Evolutionary conservation across 345 rosid genomes (phyloP).

Genomic region (Abelmoschus esculentus): DNA sequence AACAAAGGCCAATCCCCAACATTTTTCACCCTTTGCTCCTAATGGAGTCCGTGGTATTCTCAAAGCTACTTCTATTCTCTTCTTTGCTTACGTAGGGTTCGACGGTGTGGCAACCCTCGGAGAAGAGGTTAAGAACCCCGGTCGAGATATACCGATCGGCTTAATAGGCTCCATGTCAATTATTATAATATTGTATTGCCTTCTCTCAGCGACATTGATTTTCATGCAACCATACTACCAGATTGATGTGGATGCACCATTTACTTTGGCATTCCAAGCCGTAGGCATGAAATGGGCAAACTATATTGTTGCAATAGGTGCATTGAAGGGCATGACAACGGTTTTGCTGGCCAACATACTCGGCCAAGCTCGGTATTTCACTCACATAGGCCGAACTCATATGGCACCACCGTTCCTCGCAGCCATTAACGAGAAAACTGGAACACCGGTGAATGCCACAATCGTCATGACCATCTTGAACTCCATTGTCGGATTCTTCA

Average conservation of each 20-base stretch:
- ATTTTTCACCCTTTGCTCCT: constrained; percentile 38
- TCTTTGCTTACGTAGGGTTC: constrained; percentile 61
- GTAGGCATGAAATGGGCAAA: constrained; percentile 56
- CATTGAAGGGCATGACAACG: constrained; percentile 66
- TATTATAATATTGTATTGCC: constrained; percentile 31
- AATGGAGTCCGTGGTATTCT: constrained; percentile 42
- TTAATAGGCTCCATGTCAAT: constrained; percentile 56
- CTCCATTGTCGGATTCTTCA: constrained; percentile 43
- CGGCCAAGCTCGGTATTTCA: constrained; percentile 58
- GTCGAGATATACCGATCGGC: constrained; percentile 53
- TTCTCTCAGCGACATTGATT: constrained; percentile 33
- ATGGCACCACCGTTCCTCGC: constrained; percentile 61
- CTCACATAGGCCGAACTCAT: constrained; percentile 59
- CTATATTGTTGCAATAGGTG: constrained; percentile 56
- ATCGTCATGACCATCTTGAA: constrained; percentile 41
- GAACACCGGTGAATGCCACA: constrained; percentile 50
- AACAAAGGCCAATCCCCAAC: constrained; percentile 27
- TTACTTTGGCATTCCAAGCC: constrained; percentile 43
- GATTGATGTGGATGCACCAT: constrained; percentile 52
- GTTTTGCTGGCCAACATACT: constrained; percentile 39
- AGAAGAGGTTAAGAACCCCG: constrained; percentile 59
- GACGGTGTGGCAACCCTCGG: constrained; percentile 57
- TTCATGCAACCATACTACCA: constrained; percentile 47
- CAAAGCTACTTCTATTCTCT: constrained; percentile 43
- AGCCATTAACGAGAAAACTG: constrained; percentile 33